Base-by-base conservation (phyloP, 1,139 yeast species). In the Magnusiomyces fungicola region DNA sequence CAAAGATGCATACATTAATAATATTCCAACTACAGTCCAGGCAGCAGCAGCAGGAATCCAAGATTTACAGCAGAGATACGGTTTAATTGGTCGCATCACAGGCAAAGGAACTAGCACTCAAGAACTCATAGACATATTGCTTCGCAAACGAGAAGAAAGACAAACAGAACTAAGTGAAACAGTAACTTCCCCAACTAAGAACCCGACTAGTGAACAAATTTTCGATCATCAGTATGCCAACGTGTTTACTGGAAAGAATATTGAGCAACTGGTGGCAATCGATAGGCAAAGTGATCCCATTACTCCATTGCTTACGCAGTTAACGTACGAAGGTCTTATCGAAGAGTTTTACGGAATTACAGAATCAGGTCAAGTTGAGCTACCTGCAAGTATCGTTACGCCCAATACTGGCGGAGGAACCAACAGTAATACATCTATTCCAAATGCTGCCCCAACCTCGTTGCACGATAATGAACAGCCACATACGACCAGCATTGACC, bases 311-410 rank as follows among this genome's bases (percentile, higher is more conserved):
- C 68, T 88, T 53, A 79, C 81, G 33, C 97, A 92, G 60, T 68
- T 89, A 57, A 85, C 88, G 1, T 92, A 90, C 62, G 75, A 79
- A 33, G 98, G 98, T 0, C 70, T 92, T 14, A 71, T 89, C 22
- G 90, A 87, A 62, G 96, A 89, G 61, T 65, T 81, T 23, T 73
- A 80, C 58, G 78, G 76, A 3, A 68, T 80, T 4, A 70, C 76
- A 2, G 68, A 69, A 39, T 66, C 80, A 27, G 76, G 78, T 47
- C 69, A 73, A 42, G 70, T 78, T 9, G 67, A 70, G 25, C 57
- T 75, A 9, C 68, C 72, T 2, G 56, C 57, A 1, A 57, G 64
- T 7, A 57, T 65, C 7, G 69, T 61, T 16, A 43, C 52, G 6
- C 58, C 61, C 14, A 50, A 44, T 16, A 40, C 44, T 22, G 24